A percentile compares a stretch with the other conserved stretches of the same genome.
Conservation (phyloP, 164 flowering plant genomes). For the Macadamia tetraphylla region DNA sequence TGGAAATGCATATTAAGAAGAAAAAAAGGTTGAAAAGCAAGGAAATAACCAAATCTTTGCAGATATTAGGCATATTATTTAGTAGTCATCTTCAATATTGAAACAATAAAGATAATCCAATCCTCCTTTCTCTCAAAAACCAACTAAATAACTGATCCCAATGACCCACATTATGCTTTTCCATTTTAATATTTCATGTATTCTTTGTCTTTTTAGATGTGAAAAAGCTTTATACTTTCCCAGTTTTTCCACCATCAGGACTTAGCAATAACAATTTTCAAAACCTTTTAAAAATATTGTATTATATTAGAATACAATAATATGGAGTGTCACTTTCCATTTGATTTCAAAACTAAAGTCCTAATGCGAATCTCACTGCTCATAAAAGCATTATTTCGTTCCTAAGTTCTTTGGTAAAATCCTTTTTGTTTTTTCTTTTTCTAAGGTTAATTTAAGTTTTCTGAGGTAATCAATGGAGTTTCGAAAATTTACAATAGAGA, state of each 20-base stretch:
- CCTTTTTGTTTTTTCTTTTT: too few species aligned
- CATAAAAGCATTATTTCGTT: too few species aligned
- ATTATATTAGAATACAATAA: too few species aligned
- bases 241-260: constrained; percentile 11
- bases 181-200: constrained; percentile 1
- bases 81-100: constrained; percentile 25
- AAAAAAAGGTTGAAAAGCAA: constrained; percentile 13
- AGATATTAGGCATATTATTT: constrained; percentile 13
- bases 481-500: too few species aligned
- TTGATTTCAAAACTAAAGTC: too few species aligned
- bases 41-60: constrained; percentile 21
- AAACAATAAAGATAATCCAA: constrained; percentile 4
- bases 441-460: too few species aligned
- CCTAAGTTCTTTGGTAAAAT: too few species aligned
- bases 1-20: too few species aligned
- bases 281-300: background rate
- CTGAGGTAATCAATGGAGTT: too few species aligned
- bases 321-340: too few species aligned
- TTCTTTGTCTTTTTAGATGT: constrained; percentile 15
- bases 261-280: background rate
- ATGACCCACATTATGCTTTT: constrained; percentile 13
- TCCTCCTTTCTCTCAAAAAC: background rate
- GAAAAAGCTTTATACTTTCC: constrained; percentile 9
- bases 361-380: too few species aligned
- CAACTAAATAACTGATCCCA: constrained; percentile 30